phyloP scores from a whole-genome alignment of 2,329 filamentous ascomycete species.

The Ascochyta fabae region DNA sequence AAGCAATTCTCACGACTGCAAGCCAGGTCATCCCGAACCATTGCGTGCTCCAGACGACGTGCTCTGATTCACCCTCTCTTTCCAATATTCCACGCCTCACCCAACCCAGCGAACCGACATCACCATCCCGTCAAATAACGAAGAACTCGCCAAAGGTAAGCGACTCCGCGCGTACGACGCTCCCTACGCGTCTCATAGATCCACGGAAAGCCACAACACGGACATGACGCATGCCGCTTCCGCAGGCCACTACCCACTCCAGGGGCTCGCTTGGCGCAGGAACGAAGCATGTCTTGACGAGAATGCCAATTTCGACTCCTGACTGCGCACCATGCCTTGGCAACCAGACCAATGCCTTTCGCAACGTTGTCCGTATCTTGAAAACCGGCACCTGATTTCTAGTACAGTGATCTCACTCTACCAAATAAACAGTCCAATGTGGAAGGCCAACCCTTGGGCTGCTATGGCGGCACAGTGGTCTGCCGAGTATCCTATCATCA shows the following conservation, averaged over 20 bases:
- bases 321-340: neutral
- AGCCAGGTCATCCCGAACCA: conserved; percentile 2
- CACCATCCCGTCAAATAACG: neutral
- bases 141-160: neutral
- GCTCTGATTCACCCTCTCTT: conserved; percentile 2
- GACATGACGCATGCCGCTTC: neutral
- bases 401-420: no score
- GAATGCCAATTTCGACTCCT: conserved; percentile 1
- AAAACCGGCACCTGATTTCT: no score
- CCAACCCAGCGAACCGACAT: neutral
- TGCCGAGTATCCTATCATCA: no score
- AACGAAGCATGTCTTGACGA: neutral
- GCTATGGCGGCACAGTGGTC: no score
- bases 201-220: conserved; percentile 2
- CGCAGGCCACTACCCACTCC: neutral
- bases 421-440: no score
- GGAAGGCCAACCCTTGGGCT: no score
- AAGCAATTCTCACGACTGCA: conserved; percentile 5
- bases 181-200: neutral
- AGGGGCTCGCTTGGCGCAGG: conserved; percentile 5
- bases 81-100: neutral
- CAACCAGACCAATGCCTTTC: no score
- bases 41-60: neutral
- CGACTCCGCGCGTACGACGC: neutral
- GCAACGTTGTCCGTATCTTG: no score